These are phyloP conservation scores for Umbellularia californica DNA, from an alignment of 164 flowering plant genomes.

Conservation along the genomic window DNA sequence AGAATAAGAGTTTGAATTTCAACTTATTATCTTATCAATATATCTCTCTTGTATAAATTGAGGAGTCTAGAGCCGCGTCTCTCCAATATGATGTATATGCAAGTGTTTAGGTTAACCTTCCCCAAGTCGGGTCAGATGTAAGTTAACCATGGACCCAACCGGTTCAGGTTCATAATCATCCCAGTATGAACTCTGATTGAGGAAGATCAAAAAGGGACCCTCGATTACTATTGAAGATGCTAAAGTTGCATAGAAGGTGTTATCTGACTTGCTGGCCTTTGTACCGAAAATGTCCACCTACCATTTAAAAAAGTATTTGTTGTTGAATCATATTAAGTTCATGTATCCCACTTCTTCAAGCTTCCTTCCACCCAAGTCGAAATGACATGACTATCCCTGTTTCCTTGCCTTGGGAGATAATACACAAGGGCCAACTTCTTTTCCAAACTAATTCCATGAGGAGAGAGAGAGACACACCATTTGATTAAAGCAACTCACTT, in stretches of 20 bases:
- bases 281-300: background rate
- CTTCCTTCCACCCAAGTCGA: background rate
- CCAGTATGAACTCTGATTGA: background rate
- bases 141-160: background rate
- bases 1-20: too few relatives aligned
- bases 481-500: background rate
- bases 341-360: constrained; percentile 5
- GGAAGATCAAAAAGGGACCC: too few relatives aligned
- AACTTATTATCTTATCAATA: too few relatives aligned
- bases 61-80: too few relatives aligned
- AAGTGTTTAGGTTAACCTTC: too few relatives aligned
- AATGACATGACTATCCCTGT: background rate
- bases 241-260: background rate
- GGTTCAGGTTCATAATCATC: background rate
- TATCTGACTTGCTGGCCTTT: background rate
- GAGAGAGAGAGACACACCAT: background rate
- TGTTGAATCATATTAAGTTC: background rate
- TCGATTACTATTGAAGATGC: background rate
- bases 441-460: background rate
- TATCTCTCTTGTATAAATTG: too few relatives aligned
- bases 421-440: background rate
- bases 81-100: too few relatives aligned
- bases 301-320: background rate
- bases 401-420: background rate
- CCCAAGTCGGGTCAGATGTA: too few relatives aligned